Percentiles rank a stretch among this genome's conserved stretches.
phyloP scores from a whole-genome alignment of 2,329 filamentous ascomycete species.

The Myriosclerotinia curreyana region DNA sequence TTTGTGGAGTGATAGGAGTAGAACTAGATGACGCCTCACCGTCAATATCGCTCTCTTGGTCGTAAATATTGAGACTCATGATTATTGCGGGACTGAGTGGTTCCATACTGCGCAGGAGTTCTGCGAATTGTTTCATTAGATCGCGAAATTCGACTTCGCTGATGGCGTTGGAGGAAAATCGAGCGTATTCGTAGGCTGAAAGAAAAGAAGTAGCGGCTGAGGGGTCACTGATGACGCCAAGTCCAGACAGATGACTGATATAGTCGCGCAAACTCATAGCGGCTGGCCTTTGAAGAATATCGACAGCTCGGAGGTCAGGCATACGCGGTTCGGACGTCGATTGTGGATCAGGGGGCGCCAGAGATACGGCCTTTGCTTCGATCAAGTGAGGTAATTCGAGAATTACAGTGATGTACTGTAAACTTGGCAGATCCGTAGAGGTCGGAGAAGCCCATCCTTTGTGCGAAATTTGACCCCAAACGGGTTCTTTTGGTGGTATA shows the following conservation, averaged over 20 bases:
- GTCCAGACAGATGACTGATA: constrained; percentile 62
- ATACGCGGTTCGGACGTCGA: constrained; percentile 44
- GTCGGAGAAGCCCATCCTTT: constrained; percentile 83
- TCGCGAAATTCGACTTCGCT: constrained; percentile 68
- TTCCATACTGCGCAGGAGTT: constrained; percentile 73
- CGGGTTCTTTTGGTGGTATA: constrained; percentile 34
- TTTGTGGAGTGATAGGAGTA: constrained; percentile 28
- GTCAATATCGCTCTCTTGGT: constrained; percentile 35
- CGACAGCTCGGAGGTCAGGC: constrained; percentile 66
- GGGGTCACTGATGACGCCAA: constrained; percentile 62
- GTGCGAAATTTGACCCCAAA: constrained; percentile 84
- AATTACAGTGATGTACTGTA: constrained; percentile 82
- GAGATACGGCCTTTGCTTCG: constrained; percentile 86
- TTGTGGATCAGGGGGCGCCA: constrained; percentile 59
- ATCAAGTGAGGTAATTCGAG: constrained; percentile 84
- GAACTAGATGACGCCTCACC: constrained; percentile 30
- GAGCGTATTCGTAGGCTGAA: constrained; percentile 73
- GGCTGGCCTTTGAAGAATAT: constrained; percentile 65
- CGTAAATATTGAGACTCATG: constrained; percentile 28
- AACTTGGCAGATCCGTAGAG: constrained; percentile 67
- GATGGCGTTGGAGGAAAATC: constrained; percentile 72
- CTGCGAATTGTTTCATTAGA: constrained; percentile 82
- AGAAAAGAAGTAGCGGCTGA: constrained; percentile 61
- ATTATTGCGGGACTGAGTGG: constrained; percentile 39
- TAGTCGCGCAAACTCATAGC: constrained; percentile 79